These are phyloP conservation scores for Amylocystis lapponica DNA, from an alignment of 768 basidiomycete genomes.

Conservation along the genomic window DNA sequence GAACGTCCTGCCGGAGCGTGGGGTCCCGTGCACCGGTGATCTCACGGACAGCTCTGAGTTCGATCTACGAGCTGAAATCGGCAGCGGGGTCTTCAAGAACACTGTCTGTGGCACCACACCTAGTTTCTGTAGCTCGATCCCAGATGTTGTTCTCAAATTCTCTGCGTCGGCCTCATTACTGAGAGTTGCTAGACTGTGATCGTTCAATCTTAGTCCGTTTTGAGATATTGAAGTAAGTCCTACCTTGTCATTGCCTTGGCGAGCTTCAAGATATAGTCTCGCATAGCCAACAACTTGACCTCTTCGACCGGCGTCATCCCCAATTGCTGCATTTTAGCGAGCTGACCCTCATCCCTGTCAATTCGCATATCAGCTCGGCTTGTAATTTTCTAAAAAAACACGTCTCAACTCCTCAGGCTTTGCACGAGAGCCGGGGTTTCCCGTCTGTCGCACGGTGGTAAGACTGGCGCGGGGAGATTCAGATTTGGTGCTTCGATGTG, in stretches of 20 bases:
- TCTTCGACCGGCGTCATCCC: conserved; percentile 85
- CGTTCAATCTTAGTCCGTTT: conserved; percentile 1
- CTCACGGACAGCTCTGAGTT: conserved; percentile 30
- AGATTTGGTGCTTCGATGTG: conserved; percentile 43
- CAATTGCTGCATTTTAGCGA: conserved; percentile 76
- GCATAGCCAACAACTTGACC: conserved; percentile 79
- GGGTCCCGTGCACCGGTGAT: conserved; percentile 43
- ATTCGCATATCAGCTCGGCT: background rate
- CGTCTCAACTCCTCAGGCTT: conserved; percentile 79
- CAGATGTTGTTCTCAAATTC: conserved; percentile 55
- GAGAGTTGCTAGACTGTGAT: conserved; percentile 57
- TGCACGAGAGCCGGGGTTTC: conserved; percentile 39
- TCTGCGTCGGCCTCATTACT: conserved; percentile 59
- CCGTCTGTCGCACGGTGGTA: conserved; percentile 52
- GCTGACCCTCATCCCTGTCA: conserved; percentile 70
- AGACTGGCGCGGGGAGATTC: conserved; percentile 75
- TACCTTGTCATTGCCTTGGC: conserved; percentile 77
- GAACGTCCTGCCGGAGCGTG: conserved; percentile 39
- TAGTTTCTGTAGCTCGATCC: conserved; percentile 80
- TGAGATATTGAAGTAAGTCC: conserved; percentile 11
- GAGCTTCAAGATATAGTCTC: conserved; percentile 82
- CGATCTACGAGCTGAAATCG: conserved; percentile 17
- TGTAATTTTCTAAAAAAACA: no score
- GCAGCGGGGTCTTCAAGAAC: conserved; percentile 61
- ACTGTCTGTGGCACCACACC: conserved; percentile 89